phyloP scores from a whole-genome alignment of 2,329 filamentous ascomycete species.

The Ilyonectria robusta region DNA sequence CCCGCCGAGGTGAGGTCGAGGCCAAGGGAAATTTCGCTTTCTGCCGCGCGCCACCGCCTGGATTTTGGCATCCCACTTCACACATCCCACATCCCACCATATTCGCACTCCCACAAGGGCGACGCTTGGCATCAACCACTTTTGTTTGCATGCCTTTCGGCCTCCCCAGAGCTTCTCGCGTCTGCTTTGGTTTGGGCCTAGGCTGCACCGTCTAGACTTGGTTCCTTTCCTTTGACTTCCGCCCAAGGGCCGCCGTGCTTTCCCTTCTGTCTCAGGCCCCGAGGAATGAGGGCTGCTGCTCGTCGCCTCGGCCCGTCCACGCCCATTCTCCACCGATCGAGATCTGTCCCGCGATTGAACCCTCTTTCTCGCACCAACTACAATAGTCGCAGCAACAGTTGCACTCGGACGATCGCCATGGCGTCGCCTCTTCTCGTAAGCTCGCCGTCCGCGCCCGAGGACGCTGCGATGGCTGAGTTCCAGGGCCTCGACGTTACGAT shows the following conservation, averaged over 20 bases:
- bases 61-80: slow-evolving; percentile 41
- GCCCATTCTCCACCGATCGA: slow-evolving; percentile 40
- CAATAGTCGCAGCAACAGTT: slow-evolving; percentile 25
- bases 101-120: slow-evolving; percentile 23
- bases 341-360: slow-evolving; percentile 35
- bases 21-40: slow-evolving; percentile 30
- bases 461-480: slow-evolving; percentile 35
- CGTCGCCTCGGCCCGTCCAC: slow-evolving; percentile 43
- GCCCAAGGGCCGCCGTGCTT: slow-evolving; percentile 17
- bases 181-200: not conserved
- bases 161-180: not conserved
- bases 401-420: slow-evolving; percentile 38
- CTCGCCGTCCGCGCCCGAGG: slow-evolving; percentile 31
- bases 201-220: not conserved
- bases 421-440: slow-evolving; percentile 31
- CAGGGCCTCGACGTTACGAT: slow-evolving; percentile 34
- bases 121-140: slow-evolving; percentile 12
- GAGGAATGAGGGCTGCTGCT: slow-evolving; percentile 48
- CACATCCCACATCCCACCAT: slow-evolving; percentile 38
- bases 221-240: slow-evolving; percentile 9
- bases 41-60: slow-evolving; percentile 50
- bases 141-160: slow-evolving; percentile 7
- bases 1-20: not conserved
- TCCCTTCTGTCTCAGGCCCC: slow-evolving; percentile 11
- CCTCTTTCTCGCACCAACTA: slow-evolving; percentile 1